A percentile compares a stretch with the other conserved stretches of the same genome.
These are phyloP conservation scores for Candida sojae DNA, from an alignment of 1,139 yeast genomes.

Conservation along the genomic window DNA sequence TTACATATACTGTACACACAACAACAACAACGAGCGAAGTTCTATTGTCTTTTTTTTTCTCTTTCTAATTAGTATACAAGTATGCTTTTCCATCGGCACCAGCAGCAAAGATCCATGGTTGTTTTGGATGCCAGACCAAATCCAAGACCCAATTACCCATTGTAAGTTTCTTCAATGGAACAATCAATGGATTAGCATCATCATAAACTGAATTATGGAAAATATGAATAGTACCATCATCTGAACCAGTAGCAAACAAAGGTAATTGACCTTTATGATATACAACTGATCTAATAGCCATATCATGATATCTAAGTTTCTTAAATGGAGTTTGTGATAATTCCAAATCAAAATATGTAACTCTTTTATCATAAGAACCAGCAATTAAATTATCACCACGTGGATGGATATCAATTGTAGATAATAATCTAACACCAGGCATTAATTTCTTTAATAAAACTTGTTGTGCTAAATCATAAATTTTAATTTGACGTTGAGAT, in stretches of 20 bases:
- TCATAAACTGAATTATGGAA: slow-evolving; percentile 98
- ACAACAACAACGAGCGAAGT: too few relatives aligned
- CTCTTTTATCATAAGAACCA: slow-evolving; percentile 91
- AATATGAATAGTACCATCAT: slow-evolving; percentile 90
- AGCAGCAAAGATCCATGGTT: slow-evolving; percentile 98
- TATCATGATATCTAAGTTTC: slow-evolving; percentile 90
- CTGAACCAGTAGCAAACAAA: slow-evolving; percentile 93
- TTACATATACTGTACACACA: too few relatives aligned
- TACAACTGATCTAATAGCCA: slow-evolving; percentile 85
- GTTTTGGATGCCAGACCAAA: slow-evolving; percentile 95
- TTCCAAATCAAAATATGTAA: slow-evolving; percentile 96
- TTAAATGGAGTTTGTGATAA: slow-evolving; percentile 89
- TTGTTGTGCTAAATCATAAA: slow-evolving; percentile 89
- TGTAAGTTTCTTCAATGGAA: slow-evolving; percentile 89
- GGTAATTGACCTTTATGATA: slow-evolving; percentile 89
- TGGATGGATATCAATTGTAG: slow-evolving; percentile 91
- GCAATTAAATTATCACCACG: slow-evolving; percentile 94
- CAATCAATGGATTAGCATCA: slow-evolving; percentile 93
- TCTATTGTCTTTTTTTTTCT: not conserved
- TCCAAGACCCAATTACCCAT: slow-evolving; percentile 87
- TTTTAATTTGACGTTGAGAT: slow-evolving; percentile 87
- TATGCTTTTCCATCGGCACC: slow-evolving; percentile 98
- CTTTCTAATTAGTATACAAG: slow-evolving; percentile 80
- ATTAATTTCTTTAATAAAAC: slow-evolving; percentile 75
- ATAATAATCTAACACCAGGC: slow-evolving; percentile 97